Conservation (phyloP, 148 eudicot genomes). For the Hydrangea macrophylla region DNA sequence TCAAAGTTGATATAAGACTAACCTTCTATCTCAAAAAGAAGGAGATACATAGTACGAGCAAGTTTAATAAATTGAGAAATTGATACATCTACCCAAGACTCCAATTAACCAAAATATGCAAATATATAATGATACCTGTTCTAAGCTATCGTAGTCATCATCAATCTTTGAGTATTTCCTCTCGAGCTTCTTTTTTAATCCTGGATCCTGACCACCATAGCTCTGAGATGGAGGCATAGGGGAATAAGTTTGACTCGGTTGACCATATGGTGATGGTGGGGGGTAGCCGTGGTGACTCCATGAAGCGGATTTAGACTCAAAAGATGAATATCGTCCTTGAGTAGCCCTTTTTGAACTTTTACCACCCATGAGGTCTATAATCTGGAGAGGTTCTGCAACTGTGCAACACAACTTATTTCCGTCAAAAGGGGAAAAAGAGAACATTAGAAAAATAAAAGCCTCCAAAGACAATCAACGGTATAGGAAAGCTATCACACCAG, state of each 20-base stretch:
- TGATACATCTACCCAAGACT: too few species aligned
- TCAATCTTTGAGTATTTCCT: slow-evolving; percentile 50
- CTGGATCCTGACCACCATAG: slow-evolving; percentile 30
- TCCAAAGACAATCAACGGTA: too few species aligned
- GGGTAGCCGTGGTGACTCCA: slow-evolving; percentile 26
- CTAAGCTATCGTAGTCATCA: slow-evolving; percentile 40
- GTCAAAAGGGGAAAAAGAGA: not conserved
- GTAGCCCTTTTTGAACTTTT: slow-evolving; percentile 39
- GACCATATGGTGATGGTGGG: slow-evolving; percentile 13
- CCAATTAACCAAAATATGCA: too few species aligned
- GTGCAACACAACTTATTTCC: not conserved
- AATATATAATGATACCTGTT: slow-evolving; percentile 32
- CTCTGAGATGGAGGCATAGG: slow-evolving; percentile 27
- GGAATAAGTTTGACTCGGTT: slow-evolving; percentile 29
- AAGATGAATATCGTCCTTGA: slow-evolving; percentile 43
- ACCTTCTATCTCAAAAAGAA: too few species aligned
- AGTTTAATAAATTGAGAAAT: too few species aligned
- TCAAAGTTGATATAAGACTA: too few species aligned
- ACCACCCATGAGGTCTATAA: slow-evolving; percentile 41
- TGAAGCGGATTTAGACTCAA: slow-evolving; percentile 35
- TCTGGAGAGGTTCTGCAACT: slow-evolving; percentile 18
- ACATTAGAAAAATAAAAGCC: too few species aligned
- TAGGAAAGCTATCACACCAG: too few species aligned
- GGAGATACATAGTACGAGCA: too few species aligned
- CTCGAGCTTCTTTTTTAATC: slow-evolving; percentile 30